Base-by-base conservation (phyloP, 1,139 yeast genomes). In the Kodamaea fungicola region DNA sequence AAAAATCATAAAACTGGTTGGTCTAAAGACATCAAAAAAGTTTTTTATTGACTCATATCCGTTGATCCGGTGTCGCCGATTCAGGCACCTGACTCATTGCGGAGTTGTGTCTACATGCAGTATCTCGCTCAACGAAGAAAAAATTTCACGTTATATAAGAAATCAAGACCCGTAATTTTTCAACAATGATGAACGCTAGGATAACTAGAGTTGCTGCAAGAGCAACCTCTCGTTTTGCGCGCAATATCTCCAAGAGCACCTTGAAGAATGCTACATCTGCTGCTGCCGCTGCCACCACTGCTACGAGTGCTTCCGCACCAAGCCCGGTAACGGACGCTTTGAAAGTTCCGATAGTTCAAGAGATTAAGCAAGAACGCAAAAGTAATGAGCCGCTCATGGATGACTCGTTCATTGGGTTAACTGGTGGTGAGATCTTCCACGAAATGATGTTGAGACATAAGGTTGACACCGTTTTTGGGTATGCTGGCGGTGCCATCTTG, bases 361-460 rank as follows among this genome's bases (percentile, higher is more conserved):
- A 32, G 22, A 37, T 37, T 26, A 35, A 30, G 22, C 33, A 33
- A 21, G 32, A 33, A 9, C 28, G 28, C 26, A 22, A 37, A 36
- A 35, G 30, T 13, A 34, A 29, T 33, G 39, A 35, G 50, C 49
- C 43, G 38, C 42, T 54, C 37, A 78, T 79, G 86, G 96, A 87
- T 57, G 89, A 83, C 55, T 83, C 95, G 12, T 83, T 90, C 55
- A 87, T 92, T 44, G 98, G 98, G 8, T 77, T 89, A 52, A 83
- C 96, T 12, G 98, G 98, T 48, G 98, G 98, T 51, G 95, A 92
- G 67, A 89, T 92, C 47, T 92, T 92, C 68, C 97, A 92, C 64
- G 97, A 92, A 65, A 92, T 92, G 98, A 92, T 92, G 97, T 76
- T 83, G 45, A 80, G 97, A 63, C 97, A 92, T 62, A 77, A 86